phyloP scores from a whole-genome alignment of 768 basidiomycete species.

The Stropharia rugosoannulata region DNA sequence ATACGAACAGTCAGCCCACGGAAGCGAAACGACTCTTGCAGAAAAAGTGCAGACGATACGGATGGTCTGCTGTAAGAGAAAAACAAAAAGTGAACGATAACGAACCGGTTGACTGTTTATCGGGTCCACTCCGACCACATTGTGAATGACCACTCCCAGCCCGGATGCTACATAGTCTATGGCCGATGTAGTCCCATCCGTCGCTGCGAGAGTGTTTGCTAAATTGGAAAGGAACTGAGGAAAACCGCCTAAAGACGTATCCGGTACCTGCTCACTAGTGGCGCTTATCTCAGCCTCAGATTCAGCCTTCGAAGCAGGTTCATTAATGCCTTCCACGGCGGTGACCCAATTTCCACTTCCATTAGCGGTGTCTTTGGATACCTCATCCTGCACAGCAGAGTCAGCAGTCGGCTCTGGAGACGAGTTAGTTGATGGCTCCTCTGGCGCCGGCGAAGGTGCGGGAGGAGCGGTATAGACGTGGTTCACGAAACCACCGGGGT shows the following conservation, averaged over 20 bases:
- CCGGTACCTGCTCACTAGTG: slow-evolving; percentile 16
- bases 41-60: neutral
- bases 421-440: slow-evolving; percentile 1
- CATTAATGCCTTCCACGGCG: slow-evolving; percentile 3
- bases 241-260: slow-evolving; percentile 16
- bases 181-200: slow-evolving; percentile 37
- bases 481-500: slow-evolving; percentile 66
- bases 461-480: slow-evolving; percentile 60
- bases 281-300: slow-evolving; percentile 9
- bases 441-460: slow-evolving; percentile 29
- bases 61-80: neutral
- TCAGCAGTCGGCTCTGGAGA: neutral
- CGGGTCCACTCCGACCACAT: slow-evolving; percentile 38
- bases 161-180: slow-evolving; percentile 38
- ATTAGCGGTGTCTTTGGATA: neutral
- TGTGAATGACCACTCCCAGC: slow-evolving; percentile 36
- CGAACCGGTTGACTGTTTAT: slow-evolving; percentile 33
- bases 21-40: neutral
- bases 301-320: slow-evolving; percentile 8
- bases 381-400: neutral
- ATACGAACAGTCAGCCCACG: slow-evolving; percentile 6
- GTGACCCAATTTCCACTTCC: slow-evolving; percentile 5
- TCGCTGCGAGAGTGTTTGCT: slow-evolving; percentile 34
- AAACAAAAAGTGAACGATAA: slow-evolving; percentile 6
- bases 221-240: slow-evolving; percentile 36